phyloP scores from a whole-genome alignment of 202 grass and related monocot species.

The Musa balbisiana region DNA sequence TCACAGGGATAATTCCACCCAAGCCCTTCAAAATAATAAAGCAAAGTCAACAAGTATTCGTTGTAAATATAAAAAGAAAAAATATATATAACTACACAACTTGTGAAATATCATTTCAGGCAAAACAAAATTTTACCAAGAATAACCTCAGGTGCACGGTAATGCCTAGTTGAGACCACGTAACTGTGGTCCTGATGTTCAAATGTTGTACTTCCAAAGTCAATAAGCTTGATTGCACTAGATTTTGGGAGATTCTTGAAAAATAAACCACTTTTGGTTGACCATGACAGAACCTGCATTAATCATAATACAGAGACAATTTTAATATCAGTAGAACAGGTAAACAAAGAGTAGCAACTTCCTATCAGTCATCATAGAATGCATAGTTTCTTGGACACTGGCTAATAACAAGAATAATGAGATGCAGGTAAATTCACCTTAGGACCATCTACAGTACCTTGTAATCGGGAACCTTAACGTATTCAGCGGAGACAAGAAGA shows the following conservation, averaged over 20 bases:
- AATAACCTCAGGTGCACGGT: slow-evolving; percentile 98
- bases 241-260: slow-evolving; percentile 94
- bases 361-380: neutral
- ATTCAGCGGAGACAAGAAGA: slow-evolving; percentile 87
- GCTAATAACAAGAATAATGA: neutral
- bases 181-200: slow-evolving; percentile 98
- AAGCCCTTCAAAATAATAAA: slow-evolving; percentile 51
- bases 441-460: slow-evolving; percentile 40
- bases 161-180: slow-evolving; percentile 95
- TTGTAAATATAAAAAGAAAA: slow-evolving; percentile 9
- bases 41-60: slow-evolving; percentile 22
- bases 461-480: slow-evolving; percentile 80
- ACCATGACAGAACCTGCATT: slow-evolving; percentile 47
- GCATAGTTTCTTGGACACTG: no score
- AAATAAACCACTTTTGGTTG: slow-evolving; percentile 63
- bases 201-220: slow-evolving; percentile 98
- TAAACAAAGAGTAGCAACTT: neutral
- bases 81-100: neutral
- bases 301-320: slow-evolving; percentile 21
- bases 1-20: slow-evolving; percentile 98
- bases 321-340: slow-evolving; percentile 13
- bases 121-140: slow-evolving; percentile 54
- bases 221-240: slow-evolving; percentile 96
- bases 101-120: neutral
- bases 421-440: slow-evolving; percentile 3